Conservation (phyloP, 768 basidiomycete genomes). For the Rhodotorula diobovata region DNA sequence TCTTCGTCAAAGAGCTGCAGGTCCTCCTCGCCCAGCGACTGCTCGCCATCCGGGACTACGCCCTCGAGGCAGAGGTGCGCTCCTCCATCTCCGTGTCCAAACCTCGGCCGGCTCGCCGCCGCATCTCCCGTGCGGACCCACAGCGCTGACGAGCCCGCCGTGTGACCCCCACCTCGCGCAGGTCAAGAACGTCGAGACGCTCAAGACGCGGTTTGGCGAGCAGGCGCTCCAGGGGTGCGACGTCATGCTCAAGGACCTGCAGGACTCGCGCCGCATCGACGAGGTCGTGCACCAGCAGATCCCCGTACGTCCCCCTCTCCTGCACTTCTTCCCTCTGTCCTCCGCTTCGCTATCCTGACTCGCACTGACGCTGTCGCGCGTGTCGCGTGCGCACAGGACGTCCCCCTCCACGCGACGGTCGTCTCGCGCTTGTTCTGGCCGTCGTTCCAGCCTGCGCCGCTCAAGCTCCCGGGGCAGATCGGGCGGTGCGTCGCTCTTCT, state of each 20-base stretch:
- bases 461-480: conserved; percentile 80
- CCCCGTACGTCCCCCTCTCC: conserved; percentile 53
- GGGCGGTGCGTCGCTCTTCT: conserved; percentile 55
- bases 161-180: conserved; percentile 46
- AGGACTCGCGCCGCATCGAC: conserved; percentile 85
- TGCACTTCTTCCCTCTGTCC: not conserved
- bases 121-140: too few species aligned
- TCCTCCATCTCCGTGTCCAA: not conserved
- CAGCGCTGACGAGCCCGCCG: too few species aligned
- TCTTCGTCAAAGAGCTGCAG: conserved; percentile 93
- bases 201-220: conserved; percentile 95
- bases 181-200: conserved; percentile 85
- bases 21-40: conserved; percentile 82
- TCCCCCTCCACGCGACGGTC: conserved; percentile 76
- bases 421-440: conserved; percentile 97
- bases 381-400: too few species aligned
- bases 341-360: not conserved
- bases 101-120: not conserved
- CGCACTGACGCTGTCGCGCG: not conserved
- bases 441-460: conserved; percentile 63
- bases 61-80: conserved; percentile 65
- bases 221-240: conserved; percentile 88
- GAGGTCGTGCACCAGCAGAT: conserved; percentile 62
- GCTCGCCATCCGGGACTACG: conserved; percentile 72
- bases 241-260: conserved; percentile 96